A percentile compares a stretch with the other conserved stretches of the same genome.
Evolutionary conservation across 306 rosid species (phyloP).

Genomic region (Vigna angularis): DNA sequence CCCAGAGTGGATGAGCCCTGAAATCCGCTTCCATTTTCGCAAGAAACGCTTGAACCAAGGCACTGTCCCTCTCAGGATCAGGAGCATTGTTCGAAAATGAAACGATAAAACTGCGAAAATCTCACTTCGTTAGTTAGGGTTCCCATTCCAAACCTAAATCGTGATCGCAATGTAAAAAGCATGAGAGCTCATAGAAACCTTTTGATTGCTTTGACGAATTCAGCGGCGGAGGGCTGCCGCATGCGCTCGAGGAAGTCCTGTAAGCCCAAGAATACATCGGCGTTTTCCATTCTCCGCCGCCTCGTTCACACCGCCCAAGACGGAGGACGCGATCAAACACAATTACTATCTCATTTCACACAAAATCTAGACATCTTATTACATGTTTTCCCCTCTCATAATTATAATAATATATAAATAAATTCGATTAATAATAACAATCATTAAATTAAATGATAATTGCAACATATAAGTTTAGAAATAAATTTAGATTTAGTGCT

Average conservation of each 20-base stretch:
- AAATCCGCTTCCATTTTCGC: conserved; percentile 91
- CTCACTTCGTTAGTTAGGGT: conserved; percentile 36
- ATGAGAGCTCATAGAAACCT: conserved; percentile 48
- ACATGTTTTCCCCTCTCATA: neutral
- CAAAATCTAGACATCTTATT: conserved; percentile 7
- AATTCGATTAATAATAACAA: neutral
- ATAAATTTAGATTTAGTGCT: no score
- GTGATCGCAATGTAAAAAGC: neutral
- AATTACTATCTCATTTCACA: conserved; percentile 17
- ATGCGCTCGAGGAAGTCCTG: conserved; percentile 96
- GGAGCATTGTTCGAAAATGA: conserved; percentile 87
- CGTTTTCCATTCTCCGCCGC: conserved; percentile 73
- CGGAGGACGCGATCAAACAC: conserved; percentile 34
- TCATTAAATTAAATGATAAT: neutral
- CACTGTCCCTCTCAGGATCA: conserved; percentile 89
- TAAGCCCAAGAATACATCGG: conserved; percentile 88
- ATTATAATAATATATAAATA: neutral
- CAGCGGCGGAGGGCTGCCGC: conserved; percentile 96
- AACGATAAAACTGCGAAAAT: conserved; percentile 81
- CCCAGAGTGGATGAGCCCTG: conserved; percentile 95
- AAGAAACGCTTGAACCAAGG: conserved; percentile 78
- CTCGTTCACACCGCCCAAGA: conserved; percentile 45
- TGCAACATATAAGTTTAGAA: neutral
- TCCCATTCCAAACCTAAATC: conserved; percentile 22
- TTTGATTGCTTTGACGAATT: conserved; percentile 95